Percentiles rank a stretch among this genome's conserved stretches.
Conservation (phyloP, 1,284 basidiomycete genomes). For the Rhodotorula sp. region DNA sequence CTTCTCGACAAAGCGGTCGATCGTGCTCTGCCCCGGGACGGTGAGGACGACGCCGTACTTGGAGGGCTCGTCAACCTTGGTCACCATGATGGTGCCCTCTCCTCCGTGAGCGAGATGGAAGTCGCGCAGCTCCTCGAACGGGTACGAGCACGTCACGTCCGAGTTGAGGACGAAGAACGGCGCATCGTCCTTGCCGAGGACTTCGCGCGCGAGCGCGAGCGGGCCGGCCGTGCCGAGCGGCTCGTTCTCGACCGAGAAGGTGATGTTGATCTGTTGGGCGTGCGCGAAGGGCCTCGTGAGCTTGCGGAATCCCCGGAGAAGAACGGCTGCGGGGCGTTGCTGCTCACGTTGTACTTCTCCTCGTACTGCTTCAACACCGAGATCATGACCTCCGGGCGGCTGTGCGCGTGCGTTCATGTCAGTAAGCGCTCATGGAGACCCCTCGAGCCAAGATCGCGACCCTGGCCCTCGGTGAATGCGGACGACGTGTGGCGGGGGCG, state of each 20-base stretch:
- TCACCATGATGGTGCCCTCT: conserved; percentile 58
- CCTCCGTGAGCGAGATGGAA: conserved; percentile 57
- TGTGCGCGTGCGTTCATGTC: background rate
- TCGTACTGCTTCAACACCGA: conserved; percentile 57
- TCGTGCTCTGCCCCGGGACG: conserved; percentile 53
- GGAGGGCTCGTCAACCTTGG: conserved; percentile 58
- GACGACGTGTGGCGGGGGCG: no score
- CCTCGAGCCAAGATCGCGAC: background rate
- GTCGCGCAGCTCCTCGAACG: conserved; percentile 57
- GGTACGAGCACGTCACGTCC: conserved; percentile 57
- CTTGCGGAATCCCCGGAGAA: background rate
- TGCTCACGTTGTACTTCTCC: conserved; percentile 53
- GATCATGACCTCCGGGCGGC: conserved; percentile 54
- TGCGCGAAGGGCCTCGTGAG: background rate
- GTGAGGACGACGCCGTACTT: conserved; percentile 59
- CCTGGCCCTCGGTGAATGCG: background rate
- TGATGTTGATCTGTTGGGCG: conserved; percentile 53
- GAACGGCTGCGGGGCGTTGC: background rate
- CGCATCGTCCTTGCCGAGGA: conserved; percentile 57
- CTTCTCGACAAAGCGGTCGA: conserved; percentile 60
- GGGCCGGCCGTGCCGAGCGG: conserved; percentile 58
- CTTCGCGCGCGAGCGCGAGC: conserved; percentile 56
- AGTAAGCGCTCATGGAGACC: background rate
- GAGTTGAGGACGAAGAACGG: conserved; percentile 60
- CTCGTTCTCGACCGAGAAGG: conserved; percentile 57